Conservation (phyloP, 176 grass and related monocot genomes). For the barley (Hordeum vulgare) region MorexV3_pseudomolecules_assembly NC_058524.1:170961712-170962211, state of each 20-base stretch:
- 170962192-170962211: background rate
- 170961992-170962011: background rate
- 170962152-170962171: conserved; percentile 5
- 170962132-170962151: background rate
- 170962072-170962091: conserved; percentile 6
- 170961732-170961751: background rate
- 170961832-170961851: too few species aligned
- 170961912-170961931: too few species aligned
- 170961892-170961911: too few species aligned
- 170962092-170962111: background rate
- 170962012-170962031: background rate
- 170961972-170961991: background rate
- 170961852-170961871: too few species aligned
- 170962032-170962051: background rate
- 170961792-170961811: too few species aligned
- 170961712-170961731: background rate
- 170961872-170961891: too few species aligned
- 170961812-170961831: too few species aligned
- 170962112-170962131: background rate
- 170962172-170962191: background rate
- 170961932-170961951: background rate
- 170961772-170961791: too few species aligned
- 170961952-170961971: background rate
- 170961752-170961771: background rate
- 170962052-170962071: background rate